Evolutionary conservation across 345 rosid genomes (phyloP), one percentile per base, ranked within the genome.

Genomic region (Syzygium oleosum): DNA sequence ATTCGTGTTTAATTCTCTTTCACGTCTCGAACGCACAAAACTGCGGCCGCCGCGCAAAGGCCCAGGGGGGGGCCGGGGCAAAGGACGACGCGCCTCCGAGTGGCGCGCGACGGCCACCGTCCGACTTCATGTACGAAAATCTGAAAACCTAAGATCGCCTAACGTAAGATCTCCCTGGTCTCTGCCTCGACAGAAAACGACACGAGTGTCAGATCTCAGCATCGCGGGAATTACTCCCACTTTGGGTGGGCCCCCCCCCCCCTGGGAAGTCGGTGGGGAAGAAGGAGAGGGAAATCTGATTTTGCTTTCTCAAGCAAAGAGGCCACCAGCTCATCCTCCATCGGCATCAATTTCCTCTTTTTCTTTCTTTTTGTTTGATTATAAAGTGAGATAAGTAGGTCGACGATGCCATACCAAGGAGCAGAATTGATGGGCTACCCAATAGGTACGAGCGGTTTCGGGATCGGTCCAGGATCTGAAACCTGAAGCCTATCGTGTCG

Each of bases 401-500:
- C 29, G 0, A 29, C 15, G 7, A 59, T 27, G 3, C 29, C 29
- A 58, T 4, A 0, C 14, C 29, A 25, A 58, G 29, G 15, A 0
- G 29, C 25, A 11, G 29, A 58, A 25, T 58, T 58, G 29, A 6
- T 58, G 14, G 63, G 63, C 14, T 11, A 25, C 63, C 63, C 29
- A 41, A 41, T 41, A 41, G 6, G 43, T 41, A 4, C 6, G 43
- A 41, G 43, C 43, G 43, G 43, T 41, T 41, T 41, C 5, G 6
- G 46, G 46, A 43, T 43, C 46, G 46, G 5, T 43, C 46, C 46
- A 6, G 46, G 46, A 43, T 43, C 46, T 1, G 46, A 43, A 43
- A 1, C 46, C 46, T 43, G 1, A 43, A 43, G 46, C 46, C 46
- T 43, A 6, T 43, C 7, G 6, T 4, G 43, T 41, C 43, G 43